Evolutionary conservation across 208 protist genomes (phyloP), one percentile per base, ranked within the genome.

Genomic region (Borovskyia barvae): DNA sequence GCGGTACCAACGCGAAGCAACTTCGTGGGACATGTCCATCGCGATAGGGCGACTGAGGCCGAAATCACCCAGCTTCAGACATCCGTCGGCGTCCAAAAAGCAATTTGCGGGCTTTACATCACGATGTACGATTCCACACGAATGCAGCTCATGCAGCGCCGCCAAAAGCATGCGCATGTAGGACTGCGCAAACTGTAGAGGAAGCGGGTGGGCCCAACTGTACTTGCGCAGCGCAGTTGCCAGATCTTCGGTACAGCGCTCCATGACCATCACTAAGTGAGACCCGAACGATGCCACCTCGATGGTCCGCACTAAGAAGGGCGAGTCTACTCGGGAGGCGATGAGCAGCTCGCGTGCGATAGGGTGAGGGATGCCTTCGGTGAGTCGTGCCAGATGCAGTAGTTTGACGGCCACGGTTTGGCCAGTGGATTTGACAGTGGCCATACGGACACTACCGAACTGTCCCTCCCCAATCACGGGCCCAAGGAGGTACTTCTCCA

Each of bases 1-100:
- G 28, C 99, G 88, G 71, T 99, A 99, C 98, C 98, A 99, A 0
- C 99, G 82, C 14, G 97, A 99, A 36, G 93, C 94, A 0, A 98
- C 96, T 57, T 98, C 87, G 48, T 97, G 85, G 5, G 91, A 93
- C 69, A 98, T 98, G 59, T 98, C 94, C 15, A 94, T 97, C 75
- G 97, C 75, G 4, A 75, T 66, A 15, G 73, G 71, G 0, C 83
- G 72, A 9, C 75, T 79, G n/a, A 97, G 75, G 6, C 92, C 92
- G 67, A 95, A 97, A 69, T 98, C 95, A 7, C 95, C 97, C 0
- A 99, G 68, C 77, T 99, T 99, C 0, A 98, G 33, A 5, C 20
- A 58, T 1, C 71, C 68, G 24, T 81, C 60, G 6, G 47, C 12
- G 9, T 54, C 59, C n/a, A 97, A 29, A n/a, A 94, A 80, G 66